Evolutionary conservation across 208 protist genomes (phyloP).

Genomic region (Trypanosoma mega): DNA sequence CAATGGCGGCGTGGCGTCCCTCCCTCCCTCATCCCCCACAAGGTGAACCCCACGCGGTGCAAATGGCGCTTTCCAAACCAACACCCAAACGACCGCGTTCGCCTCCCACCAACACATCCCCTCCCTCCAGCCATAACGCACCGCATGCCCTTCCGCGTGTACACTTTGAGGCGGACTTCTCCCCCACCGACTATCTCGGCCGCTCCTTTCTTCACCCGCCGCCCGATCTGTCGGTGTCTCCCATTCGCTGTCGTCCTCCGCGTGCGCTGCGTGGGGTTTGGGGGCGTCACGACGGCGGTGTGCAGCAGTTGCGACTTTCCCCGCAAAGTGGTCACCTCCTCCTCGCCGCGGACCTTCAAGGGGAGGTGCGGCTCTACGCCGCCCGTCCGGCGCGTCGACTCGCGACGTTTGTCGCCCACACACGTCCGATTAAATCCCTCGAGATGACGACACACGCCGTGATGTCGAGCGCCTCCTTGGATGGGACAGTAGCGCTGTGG

Average conservation of each 20-base stretch:
- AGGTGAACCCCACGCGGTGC: no score
- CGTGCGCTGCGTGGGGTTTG: slow-evolving; percentile 39
- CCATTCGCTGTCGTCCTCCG: slow-evolving; percentile 42
- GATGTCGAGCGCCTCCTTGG: slow-evolving; percentile 93
- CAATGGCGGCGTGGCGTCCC: slow-evolving; percentile 1
- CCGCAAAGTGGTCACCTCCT: slow-evolving; percentile 93
- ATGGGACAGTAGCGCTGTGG: slow-evolving; percentile 91
- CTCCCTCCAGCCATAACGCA: background rate
- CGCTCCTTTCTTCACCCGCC: slow-evolving; percentile 72
- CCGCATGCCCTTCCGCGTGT: slow-evolving; percentile 7
- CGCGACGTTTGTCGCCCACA: slow-evolving; percentile 93
- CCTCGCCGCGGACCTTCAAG: slow-evolving; percentile 90
- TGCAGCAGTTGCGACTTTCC: slow-evolving; percentile 91
- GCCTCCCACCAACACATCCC: no score
- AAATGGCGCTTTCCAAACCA: no score
- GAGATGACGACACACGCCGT: slow-evolving; percentile 81
- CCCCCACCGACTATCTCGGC: slow-evolving; percentile 69
- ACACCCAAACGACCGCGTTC: no score
- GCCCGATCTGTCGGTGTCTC: slow-evolving; percentile 37
- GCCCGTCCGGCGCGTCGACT: slow-evolving; percentile 66
- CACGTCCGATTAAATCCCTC: slow-evolving; percentile 88
- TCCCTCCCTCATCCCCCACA: no score
- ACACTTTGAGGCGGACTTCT: slow-evolving; percentile 47
- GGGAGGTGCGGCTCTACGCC: slow-evolving; percentile 90
- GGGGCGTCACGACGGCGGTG: slow-evolving; percentile 76